Percentiles rank a stretch among this genome's conserved stretches.
phyloP scores from a whole-genome alignment of 1,139 yeast species.

The Debaryomyces nepalensis region DNA sequence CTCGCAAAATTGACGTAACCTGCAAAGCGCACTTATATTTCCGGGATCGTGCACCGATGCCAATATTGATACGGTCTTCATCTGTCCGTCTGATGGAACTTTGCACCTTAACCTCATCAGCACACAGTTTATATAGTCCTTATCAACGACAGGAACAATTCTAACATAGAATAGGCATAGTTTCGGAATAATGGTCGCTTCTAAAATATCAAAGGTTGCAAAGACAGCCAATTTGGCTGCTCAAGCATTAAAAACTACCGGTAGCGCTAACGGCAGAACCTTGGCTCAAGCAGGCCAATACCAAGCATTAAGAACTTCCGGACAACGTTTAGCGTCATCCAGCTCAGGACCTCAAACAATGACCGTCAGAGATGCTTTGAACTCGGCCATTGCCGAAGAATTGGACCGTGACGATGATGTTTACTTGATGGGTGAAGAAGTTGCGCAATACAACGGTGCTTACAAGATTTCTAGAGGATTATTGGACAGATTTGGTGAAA shows the following conservation, averaged over 20 bases:
- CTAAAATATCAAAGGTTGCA: constrained; percentile 46
- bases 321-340: constrained; percentile 49
- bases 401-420: constrained; percentile 94
- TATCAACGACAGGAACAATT: constrained; percentile 4
- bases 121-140: constrained; percentile 6
- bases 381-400: constrained; percentile 95
- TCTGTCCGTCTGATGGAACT: constrained; percentile 19
- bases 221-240: constrained; percentile 55
- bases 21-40: constrained; percentile 5
- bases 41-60: constrained; percentile 10
- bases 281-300: constrained; percentile 36
- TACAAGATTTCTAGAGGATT: constrained; percentile 96
- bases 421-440: constrained; percentile 98
- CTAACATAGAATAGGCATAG: constrained; percentile 8
- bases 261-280: constrained; percentile 26
- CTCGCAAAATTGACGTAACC: neutral
- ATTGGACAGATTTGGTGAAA: constrained; percentile 95
- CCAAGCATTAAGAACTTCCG: constrained; percentile 42
- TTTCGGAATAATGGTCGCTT: constrained; percentile 27
- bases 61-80: constrained; percentile 22
- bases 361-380: constrained; percentile 97
- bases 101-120: constrained; percentile 1
- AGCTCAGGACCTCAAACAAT: constrained; percentile 62
- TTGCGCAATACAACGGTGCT: constrained; percentile 99
- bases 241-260: constrained; percentile 34